Percentiles rank a stretch among this genome's conserved stretches.
These are phyloP conservation scores for Drechslerella coelobrocha DNA, from an alignment of 2,329 filamentous ascomycete genomes.

Conservation along the genomic window DNA sequence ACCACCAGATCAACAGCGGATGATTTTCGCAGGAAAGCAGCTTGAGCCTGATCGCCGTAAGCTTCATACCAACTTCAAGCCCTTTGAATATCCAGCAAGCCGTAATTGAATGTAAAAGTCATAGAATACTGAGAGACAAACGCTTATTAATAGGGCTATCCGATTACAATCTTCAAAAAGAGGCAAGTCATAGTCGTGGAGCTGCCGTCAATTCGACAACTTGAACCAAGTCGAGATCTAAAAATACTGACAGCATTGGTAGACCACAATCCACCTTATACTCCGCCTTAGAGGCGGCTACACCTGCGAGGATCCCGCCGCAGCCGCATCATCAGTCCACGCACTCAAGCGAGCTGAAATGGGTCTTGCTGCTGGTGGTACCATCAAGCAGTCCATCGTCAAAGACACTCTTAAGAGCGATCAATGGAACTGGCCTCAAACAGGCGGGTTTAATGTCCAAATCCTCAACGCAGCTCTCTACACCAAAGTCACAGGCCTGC, in stretches of 20 bases:
- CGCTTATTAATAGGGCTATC: slow-evolving; percentile 12
- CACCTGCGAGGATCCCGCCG: background rate
- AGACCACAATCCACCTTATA: background rate
- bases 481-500: slow-evolving; percentile 57
- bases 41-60: slow-evolving; percentile 79
- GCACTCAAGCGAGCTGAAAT: slow-evolving; percentile 53
- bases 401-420: slow-evolving; percentile 53
- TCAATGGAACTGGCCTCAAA: slow-evolving; percentile 6
- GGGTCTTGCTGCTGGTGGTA: slow-evolving; percentile 59
- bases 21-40: slow-evolving; percentile 96
- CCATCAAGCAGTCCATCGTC: slow-evolving; percentile 59
- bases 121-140: no score
- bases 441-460: slow-evolving; percentile 58
- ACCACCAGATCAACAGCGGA: slow-evolving; percentile 90
- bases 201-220: background rate
- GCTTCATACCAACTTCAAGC: background rate
- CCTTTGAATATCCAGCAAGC: background rate
- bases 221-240: no score
- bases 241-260: background rate
- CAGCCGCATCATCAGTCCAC: background rate
- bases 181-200: background rate
- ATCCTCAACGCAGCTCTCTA: slow-evolving; percentile 59
- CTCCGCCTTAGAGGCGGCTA: background rate
- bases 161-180: background rate
- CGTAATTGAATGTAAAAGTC: no score